Evolutionary conservation across 345 rosid genomes (phyloP).

Genomic region (Clausena lansium): DNA sequence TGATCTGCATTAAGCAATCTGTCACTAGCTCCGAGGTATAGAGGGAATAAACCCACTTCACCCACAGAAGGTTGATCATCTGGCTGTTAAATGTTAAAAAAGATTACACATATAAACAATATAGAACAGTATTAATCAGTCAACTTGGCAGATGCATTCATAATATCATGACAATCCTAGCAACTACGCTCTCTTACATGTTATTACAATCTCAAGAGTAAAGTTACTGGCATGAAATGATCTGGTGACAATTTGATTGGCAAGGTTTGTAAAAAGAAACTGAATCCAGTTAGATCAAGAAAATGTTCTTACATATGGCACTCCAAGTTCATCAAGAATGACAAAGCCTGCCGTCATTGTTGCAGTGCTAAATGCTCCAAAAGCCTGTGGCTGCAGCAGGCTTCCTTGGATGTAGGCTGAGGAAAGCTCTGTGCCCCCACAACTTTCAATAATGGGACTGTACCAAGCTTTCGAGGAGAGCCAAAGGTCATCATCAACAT

Average conservation of each 20-base stretch:
- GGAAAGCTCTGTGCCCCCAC: constrained; percentile 92
- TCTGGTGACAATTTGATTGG: constrained; percentile 1
- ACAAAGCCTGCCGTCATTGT: constrained; percentile 73
- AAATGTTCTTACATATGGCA: constrained; percentile 49
- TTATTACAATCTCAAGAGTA: neutral
- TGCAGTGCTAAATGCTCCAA: constrained; percentile 78
- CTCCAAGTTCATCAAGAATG: constrained; percentile 70
- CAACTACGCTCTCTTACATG: neutral
- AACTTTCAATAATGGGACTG: constrained; percentile 70
- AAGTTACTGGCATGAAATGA: neutral
- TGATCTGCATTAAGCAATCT: constrained; percentile 85
- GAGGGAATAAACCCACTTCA: constrained; percentile 79
- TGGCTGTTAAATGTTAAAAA: constrained; percentile 44
- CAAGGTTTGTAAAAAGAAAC: neutral
- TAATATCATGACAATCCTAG: neutral
- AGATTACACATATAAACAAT: constrained; percentile 1
- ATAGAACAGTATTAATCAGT: neutral
- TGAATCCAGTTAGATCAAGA: neutral
- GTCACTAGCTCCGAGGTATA: constrained; percentile 67
- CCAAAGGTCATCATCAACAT: constrained; percentile 91
- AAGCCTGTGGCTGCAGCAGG: constrained; percentile 79
- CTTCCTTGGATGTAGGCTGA: constrained; percentile 73
- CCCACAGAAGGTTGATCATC: constrained; percentile 77
- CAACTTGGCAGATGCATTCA: neutral
- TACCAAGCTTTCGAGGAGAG: constrained; percentile 81